phyloP scores from a whole-genome alignment of 2,329 filamentous ascomycete species.

The Apiospora aurea region DNA sequence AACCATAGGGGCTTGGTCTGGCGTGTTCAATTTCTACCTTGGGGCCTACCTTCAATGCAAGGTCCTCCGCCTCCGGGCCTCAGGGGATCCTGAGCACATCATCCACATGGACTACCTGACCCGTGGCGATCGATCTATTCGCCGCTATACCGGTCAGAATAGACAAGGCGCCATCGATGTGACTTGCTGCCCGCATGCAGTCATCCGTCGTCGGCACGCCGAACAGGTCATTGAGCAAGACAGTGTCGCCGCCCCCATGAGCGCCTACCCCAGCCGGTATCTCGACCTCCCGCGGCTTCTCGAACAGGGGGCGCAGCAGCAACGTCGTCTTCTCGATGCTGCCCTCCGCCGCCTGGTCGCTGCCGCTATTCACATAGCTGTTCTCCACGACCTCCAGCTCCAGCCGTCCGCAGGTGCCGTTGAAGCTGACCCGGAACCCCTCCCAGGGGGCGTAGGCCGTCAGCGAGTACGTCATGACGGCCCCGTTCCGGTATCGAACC shows the following conservation, averaged over 20 bases:
- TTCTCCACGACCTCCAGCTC: conserved; percentile 70
- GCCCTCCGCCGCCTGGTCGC: conserved; percentile 62
- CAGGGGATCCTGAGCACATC: conserved; percentile 50
- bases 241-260: conserved; percentile 66
- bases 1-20: not conserved
- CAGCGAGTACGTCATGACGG: conserved; percentile 64
- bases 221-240: conserved; percentile 64
- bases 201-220: conserved; percentile 59
- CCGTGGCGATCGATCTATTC: conserved; percentile 63
- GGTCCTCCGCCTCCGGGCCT: not conserved
- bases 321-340: conserved; percentile 58
- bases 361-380: conserved; percentile 67
- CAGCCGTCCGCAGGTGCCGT: conserved; percentile 63
- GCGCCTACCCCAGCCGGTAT: conserved; percentile 60
- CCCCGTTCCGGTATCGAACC: conserved; percentile 63
- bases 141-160: conserved; percentile 67
- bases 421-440: conserved; percentile 64
- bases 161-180: conserved; percentile 64
- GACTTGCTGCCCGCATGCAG: conserved; percentile 62
- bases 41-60: not conserved
- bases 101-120: conserved; percentile 62
- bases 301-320: conserved; percentile 60
- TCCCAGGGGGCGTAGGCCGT: conserved; percentile 70
- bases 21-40: not conserved
- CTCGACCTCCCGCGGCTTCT: conserved; percentile 62